Percentiles rank a stretch among this genome's conserved stretches.
These are phyloP conservation scores for Aeminium ludgeri DNA, from an alignment of 495 filamentous ascomycete genomes.

Conservation along the genomic window DNA sequence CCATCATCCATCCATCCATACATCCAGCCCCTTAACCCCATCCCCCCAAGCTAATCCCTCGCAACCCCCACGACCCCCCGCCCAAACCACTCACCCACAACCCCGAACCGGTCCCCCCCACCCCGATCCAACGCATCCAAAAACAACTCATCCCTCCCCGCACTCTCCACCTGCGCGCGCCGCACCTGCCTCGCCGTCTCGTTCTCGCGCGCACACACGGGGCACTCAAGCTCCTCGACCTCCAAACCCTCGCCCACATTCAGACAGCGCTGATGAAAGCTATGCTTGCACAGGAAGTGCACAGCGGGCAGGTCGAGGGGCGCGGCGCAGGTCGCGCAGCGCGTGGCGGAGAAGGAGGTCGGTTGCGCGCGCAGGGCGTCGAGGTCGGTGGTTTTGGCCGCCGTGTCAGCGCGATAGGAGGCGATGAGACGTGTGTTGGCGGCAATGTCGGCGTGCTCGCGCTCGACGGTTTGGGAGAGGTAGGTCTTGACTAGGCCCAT, in stretches of 20 bases:
- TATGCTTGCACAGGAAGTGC: slow-evolving; percentile 93
- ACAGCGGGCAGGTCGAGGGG: slow-evolving; percentile 71
- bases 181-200: slow-evolving; percentile 73
- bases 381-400: slow-evolving; percentile 60
- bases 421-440: slow-evolving; percentile 68
- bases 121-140: slow-evolving; percentile 57
- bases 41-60: too few relatives aligned
- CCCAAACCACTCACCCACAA: slow-evolving; percentile 86
- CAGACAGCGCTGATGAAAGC: slow-evolving; percentile 80
- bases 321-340: slow-evolving; percentile 63
- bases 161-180: slow-evolving; percentile 70
- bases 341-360: slow-evolving; percentile 71
- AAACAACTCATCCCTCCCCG: slow-evolving; percentile 82
- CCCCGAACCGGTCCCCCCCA: slow-evolving; percentile 72
- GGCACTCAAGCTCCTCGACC: slow-evolving; percentile 58
- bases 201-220: slow-evolving; percentile 65
- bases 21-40: too few relatives aligned
- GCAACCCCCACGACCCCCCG: slow-evolving; percentile 61
- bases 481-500: slow-evolving; percentile 97
- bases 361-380: slow-evolving; percentile 59
- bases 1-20: too few relatives aligned
- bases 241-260: slow-evolving; percentile 32
- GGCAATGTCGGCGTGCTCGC: slow-evolving; percentile 71
- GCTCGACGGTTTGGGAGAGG: slow-evolving; percentile 69
- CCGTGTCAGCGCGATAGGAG: slow-evolving; percentile 75